Evolutionary conservation across 257 asterid species (phyloP).

Genomic region (Nicotiana paniculata): DNA sequence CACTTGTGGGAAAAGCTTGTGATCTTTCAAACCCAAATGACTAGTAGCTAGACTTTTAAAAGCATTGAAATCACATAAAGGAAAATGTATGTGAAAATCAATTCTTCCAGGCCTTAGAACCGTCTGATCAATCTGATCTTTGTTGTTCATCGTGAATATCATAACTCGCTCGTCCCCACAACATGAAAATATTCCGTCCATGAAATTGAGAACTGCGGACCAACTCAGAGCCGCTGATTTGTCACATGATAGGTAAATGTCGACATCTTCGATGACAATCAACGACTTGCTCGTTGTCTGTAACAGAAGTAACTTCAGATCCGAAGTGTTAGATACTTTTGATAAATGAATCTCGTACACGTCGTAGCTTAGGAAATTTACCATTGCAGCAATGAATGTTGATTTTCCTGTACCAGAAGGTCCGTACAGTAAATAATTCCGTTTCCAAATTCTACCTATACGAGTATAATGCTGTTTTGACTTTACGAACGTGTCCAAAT

Average conservation of each 20-base stretch:
- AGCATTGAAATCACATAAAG: conserved; percentile 72
- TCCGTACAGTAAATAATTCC: conserved; percentile 77
- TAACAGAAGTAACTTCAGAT: conserved; percentile 53
- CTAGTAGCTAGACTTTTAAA: conserved; percentile 62
- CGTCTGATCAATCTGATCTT: conserved; percentile 51
- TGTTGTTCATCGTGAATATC: conserved; percentile 68
- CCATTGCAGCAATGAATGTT: conserved; percentile 71
- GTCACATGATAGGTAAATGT: conserved; percentile 37
- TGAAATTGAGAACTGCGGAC: conserved; percentile 67
- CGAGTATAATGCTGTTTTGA: conserved; percentile 73
- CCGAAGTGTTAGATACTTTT: conserved; percentile 51
- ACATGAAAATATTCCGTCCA: conserved; percentile 85
- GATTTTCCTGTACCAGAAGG: conserved; percentile 85
- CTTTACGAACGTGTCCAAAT: conserved; percentile 63
- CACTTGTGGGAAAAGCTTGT: conserved; percentile 65
- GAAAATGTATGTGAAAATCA: conserved; percentile 74
- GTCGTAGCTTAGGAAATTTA: conserved; percentile 60
- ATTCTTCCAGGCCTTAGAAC: conserved; percentile 78
- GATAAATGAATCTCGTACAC: conserved; percentile 65
- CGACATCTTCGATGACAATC: conserved; percentile 77
- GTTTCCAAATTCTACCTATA: conserved; percentile 81
- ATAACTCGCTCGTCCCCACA: conserved; percentile 79
- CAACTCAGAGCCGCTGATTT: conserved; percentile 48
- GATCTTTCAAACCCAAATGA: conserved; percentile 71
- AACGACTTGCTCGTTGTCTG: conserved; percentile 67